Evolutionary conservation across 768 basidiomycete species (phyloP), one percentile per base, ranked within the genome.

Genomic region (Clitopilus passeckerianus): DNA sequence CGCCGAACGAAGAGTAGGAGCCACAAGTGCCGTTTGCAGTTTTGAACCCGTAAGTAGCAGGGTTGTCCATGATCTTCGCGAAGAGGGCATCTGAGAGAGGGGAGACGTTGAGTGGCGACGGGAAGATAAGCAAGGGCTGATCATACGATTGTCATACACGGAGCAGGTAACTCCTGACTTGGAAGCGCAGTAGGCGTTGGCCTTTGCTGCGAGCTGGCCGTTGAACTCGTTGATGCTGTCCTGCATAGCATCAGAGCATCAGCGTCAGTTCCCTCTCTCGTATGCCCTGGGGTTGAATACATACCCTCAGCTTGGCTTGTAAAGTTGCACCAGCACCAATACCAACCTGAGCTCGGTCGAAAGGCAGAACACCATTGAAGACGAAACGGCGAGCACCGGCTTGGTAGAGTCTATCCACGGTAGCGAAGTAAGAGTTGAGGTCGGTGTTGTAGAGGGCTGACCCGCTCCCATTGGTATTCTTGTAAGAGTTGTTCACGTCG

Each of bases 291-390:
- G 5, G 10, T 34, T 22, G n/a, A 20, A 15, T 6, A 41, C 50
- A 16, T 58, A 65, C 67, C 44, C 63, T 65, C 59, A 68, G 37
- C 56, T 62, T 66, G 24, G 60, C 64, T 24, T 66, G 62, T 0
- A 68, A 57, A 18, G 52, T 52, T 3, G 60, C 14, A 22, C 67
- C 65, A n/a, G 61, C 59, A 20, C 46, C 24, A 20, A 65, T 59
- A 0, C 67, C 67, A 10, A 55, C 61, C 24, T 64, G 62, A 6
- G 65, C 65, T 24, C 67, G 59, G 59, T 68, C 65, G 41, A 66
- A 68, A 1, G 67, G 67, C 12, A 68, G 60, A 10, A 66, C 59
- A 34, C 66, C 64, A 18, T 68, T 68, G 52, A 68, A 68, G 1
- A 68, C 53, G 34, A 68, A 68, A 9, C 63, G 65, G 8, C 67